Evolutionary conservation across 1,139 yeast species (phyloP).

Genomic region (Pneumocystis sp.): DNA sequence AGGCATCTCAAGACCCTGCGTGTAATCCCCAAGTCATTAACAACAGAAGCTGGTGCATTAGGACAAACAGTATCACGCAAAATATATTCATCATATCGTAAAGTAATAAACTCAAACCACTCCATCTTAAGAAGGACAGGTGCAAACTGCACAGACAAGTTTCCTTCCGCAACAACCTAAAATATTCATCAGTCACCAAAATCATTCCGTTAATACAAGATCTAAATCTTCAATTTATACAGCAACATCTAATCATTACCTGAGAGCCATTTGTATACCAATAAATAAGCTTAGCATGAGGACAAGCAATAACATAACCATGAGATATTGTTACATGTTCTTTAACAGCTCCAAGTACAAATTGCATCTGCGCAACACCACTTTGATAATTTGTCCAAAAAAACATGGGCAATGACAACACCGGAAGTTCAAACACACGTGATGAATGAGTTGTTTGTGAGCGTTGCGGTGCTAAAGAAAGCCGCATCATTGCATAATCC

Average conservation of each 20-base stretch:
- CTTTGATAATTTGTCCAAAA: not conserved
- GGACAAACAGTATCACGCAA: not conserved
- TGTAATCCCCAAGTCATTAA: constrained; percentile 5
- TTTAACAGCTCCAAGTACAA: constrained; percentile 15
- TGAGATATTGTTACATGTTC: constrained; percentile 2
- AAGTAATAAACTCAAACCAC: constrained; percentile 5
- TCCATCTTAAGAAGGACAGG: constrained; percentile 7
- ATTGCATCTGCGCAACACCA: constrained; percentile 24
- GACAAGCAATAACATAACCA: constrained; percentile 5
- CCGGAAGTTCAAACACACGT: not conserved
- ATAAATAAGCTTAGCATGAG: constrained; percentile 7
- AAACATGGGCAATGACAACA: not conserved
- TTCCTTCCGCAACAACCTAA: constrained; percentile 1
- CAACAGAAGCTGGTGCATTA: not conserved
- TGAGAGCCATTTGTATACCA: constrained; percentile 7
- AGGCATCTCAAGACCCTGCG: constrained; percentile 5
- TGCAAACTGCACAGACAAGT: constrained; percentile 4
- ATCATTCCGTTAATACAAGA: not conserved
- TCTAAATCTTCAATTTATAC: not conserved
- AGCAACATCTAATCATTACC: not conserved
- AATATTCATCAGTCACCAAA: not conserved
- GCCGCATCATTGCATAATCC: constrained; percentile 1
- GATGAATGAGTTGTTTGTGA: not conserved
- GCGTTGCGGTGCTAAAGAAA: not conserved
- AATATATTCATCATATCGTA: constrained; percentile 4